Base-by-base conservation (phyloP, 768 basidiomycete genomes). In the Suillus fuscotomentosus region DNA sequence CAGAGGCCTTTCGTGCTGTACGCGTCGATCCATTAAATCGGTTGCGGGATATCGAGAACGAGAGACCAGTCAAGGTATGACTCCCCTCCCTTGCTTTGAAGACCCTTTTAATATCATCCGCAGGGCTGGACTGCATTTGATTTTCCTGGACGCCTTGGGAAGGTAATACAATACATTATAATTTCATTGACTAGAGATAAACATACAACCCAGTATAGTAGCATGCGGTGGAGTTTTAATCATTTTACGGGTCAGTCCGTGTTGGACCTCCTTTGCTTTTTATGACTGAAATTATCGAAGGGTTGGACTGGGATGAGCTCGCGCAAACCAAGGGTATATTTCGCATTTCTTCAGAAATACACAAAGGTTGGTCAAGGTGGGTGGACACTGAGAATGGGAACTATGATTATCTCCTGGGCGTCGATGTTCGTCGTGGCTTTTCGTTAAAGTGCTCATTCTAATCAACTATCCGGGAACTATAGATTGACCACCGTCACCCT, bases 51-150 rank as follows among this genome's bases (percentile, higher is more conserved):
- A 76, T 86, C 45, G 90, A 87, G 0, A 83, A 82, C 13, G 77
- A 80, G 60, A 80, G 83, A 74, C 80, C 89, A 64, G 90, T 97
- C 14, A 85, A 90, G 74, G 95, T 89, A 66, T 38, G 79, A 67
- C 60, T 11, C 36, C 59, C 31, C 31, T 41, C 34, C 45, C 34
- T 14, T 57, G 17, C n/a, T 14, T 15, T 15, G 10, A 31, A 15
- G 47, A 51, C 10, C n/a, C 60, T 22, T 14, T 60, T 54, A 15
- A 47, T 63, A 60, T 38, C 66, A 63, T 63, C 64, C 15, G 9
- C 54, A 93, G 92, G 90, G 84, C 1, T 94, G 92, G 92, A 94
- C 93, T n/a, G 86, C 81, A 0, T 98, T 92, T 73, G 86, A 91
- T 66, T 97, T 93, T 73, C 80, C 86, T n/a, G 91, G 88, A 48